Percentiles rank a stretch among this genome's conserved stretches.
These are phyloP conservation scores for Sporothrix brasiliensis DNA, from an alignment of 2,329 filamentous ascomycete species.

Conservation along the genomic window DNA sequence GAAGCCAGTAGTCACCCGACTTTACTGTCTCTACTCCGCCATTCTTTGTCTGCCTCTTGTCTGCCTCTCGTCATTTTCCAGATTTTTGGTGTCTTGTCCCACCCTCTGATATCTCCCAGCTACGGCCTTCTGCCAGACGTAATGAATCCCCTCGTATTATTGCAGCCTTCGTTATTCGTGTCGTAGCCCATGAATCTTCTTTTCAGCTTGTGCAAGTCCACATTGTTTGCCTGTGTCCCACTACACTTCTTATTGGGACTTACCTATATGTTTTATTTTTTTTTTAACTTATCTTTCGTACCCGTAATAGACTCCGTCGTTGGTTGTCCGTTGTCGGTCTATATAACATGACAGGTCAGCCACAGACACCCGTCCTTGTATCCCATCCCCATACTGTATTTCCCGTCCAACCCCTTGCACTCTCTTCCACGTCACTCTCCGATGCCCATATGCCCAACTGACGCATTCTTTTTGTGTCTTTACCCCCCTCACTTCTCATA, in stretches of 20 bases:
- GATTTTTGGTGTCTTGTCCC: not conserved
- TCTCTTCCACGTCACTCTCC: too few species aligned
- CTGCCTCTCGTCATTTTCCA: not conserved
- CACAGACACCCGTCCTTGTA: conserved; percentile 1
- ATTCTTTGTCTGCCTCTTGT: too few species aligned
- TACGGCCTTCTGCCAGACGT: not conserved
- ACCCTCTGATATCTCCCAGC: not conserved
- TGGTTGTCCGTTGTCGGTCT: conserved; percentile 7
- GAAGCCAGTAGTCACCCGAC: not conserved
- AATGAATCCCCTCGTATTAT: too few species aligned
- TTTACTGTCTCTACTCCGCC: not conserved
- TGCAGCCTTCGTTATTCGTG: too few species aligned
- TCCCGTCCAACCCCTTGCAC: not conserved
- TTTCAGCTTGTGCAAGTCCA: too few species aligned
- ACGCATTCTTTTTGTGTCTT: not conserved
- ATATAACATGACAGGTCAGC: conserved; percentile 26
- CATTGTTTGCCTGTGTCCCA: too few species aligned
- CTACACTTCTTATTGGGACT: too few species aligned
- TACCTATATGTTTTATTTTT: too few species aligned
- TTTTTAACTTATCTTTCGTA: too few species aligned
- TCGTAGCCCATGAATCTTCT: too few species aligned
- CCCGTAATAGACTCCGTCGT: not conserved
- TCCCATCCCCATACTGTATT: not conserved
- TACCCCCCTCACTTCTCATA: not conserved
- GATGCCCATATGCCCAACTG: not conserved